Base-by-base conservation (phyloP, 2,329 filamentous ascomycete genomes). In the Xylaria sp. region DNA sequence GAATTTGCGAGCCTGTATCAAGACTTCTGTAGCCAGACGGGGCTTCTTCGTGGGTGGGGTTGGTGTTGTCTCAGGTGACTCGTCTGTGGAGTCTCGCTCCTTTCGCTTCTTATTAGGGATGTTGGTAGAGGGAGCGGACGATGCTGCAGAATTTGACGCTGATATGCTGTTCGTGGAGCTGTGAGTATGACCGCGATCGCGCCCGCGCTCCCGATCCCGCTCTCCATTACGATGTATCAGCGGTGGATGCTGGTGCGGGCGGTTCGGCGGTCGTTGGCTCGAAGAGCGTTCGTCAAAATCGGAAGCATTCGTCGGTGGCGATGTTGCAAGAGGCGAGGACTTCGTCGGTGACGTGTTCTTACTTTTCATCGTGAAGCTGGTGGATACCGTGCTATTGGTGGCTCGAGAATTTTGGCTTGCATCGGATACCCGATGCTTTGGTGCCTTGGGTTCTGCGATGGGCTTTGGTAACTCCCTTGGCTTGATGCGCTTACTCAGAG, bases 251-350 rank as follows among this genome's bases (percentile, higher is more conserved):
- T 68, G 71, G 6, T 65, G 66, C 48, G 66, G 57, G 65, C 68
- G 65, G 49, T 62, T 71, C 63, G 54, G 65, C 65, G 70, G 68
- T 62, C 68, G 68, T 54, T 74, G 73, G 31, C 71, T 75, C 40
- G 70, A 66, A 36, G 70, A 63, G 40, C 72, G 74, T 7, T 84
- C 81, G 36, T 89, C 88, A 44, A 90, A 79, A 66, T 90, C 88
- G 1, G 88, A 90, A 0, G 88, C 89, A 70, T 90, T 90, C 7
- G 88, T 90, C 0, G 88, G 88, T 13, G 88, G 88, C 6, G 88
- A 90, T 1, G 88, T 88, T n/a, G 88, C 88, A 20, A 90, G 80
- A 4, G 88, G 89, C 10, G 89, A 90, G 2, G 89, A 90, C 76
- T 90, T 90, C 59, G 83, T 82, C 0, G 87, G 88, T 6, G 87